Conservation (phyloP, 129 eudicot species). For the Flaveria linearis region DNA sequence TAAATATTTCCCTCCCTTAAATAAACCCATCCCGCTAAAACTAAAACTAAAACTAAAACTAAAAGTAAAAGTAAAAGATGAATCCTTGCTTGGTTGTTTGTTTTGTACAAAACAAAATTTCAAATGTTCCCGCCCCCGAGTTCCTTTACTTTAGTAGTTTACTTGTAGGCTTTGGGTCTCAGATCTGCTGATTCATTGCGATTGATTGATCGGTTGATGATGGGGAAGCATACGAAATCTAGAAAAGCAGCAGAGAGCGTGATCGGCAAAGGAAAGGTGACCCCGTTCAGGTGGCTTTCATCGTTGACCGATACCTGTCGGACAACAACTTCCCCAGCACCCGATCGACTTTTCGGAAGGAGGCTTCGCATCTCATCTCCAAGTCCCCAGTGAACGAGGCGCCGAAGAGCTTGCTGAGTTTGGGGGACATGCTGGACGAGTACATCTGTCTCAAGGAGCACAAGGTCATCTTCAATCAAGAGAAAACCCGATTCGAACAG, state of each 20-base stretch:
- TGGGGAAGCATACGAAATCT: conserved; percentile 59
- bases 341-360: conserved; percentile 60
- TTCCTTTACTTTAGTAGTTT: too few species aligned
- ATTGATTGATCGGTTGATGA: neutral
- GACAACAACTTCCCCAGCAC: conserved; percentile 57
- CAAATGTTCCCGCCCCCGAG: too few species aligned
- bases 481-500: conserved; percentile 62
- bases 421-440: conserved; percentile 78
- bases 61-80: neutral
- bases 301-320: conserved; percentile 78
- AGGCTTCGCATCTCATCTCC: conserved; percentile 65
- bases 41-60: neutral
- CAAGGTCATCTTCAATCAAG: conserved; percentile 63
- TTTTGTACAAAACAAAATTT: too few species aligned
- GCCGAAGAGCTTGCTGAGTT: conserved; percentile 70
- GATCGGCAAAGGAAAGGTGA: conserved; percentile 67
- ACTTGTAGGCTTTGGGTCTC: too few species aligned
- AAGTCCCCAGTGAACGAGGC: conserved; percentile 63
- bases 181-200: neutral
- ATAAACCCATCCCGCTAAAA: conserved; percentile 27
- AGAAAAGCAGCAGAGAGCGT: conserved; percentile 38
- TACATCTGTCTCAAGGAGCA: conserved; percentile 78
- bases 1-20: conserved; percentile 16
- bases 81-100: too few species aligned
- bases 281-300: conserved; percentile 80